A percentile compares a stretch with the other conserved stretches of the same genome.
phyloP scores from a whole-genome alignment of 352 stramenopile genomes.

The Phytopythium helicoides region DNA sequence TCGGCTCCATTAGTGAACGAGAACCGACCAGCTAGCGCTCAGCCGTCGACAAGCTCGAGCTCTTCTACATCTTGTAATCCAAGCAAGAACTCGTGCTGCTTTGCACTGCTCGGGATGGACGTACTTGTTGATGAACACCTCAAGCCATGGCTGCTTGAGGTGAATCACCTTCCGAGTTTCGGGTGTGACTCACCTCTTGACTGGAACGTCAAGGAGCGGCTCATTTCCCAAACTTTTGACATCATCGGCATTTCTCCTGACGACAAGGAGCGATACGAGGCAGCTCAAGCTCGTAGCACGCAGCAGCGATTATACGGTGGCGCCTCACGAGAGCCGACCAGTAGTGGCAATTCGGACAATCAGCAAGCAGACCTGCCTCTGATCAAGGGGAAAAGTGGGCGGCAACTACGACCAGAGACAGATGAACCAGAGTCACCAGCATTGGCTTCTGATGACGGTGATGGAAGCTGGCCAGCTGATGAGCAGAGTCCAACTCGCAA shows the following conservation, averaged over 20 bases:
- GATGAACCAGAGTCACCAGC: slow-evolving; percentile 1
- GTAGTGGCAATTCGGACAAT: slow-evolving; percentile 18
- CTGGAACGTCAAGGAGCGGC: slow-evolving; percentile 92
- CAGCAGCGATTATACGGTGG: slow-evolving; percentile 65
- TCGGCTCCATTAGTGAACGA: background rate
- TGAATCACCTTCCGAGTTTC: slow-evolving; percentile 97
- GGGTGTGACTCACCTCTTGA: slow-evolving; percentile 94
- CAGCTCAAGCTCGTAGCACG: slow-evolving; percentile 53
- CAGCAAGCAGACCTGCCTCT: slow-evolving; percentile 10
- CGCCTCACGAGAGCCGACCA: slow-evolving; percentile 13
- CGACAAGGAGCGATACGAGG: slow-evolving; percentile 82
- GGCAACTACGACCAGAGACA: slow-evolving; percentile 6
- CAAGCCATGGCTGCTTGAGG: slow-evolving; percentile 96
- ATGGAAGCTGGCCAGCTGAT: background rate
- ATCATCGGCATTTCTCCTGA: slow-evolving; percentile 77
- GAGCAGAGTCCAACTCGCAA: background rate
- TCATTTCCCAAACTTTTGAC: slow-evolving; percentile 92
- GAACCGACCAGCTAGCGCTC: slow-evolving; percentile 18
- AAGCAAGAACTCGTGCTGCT: slow-evolving; percentile 44
- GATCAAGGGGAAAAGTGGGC: slow-evolving; percentile 7
- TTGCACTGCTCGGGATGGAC: slow-evolving; percentile 96
- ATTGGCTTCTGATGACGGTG: background rate
- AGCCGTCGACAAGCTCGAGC: background rate
- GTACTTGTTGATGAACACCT: slow-evolving; percentile 95
- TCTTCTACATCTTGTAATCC: background rate